Conservation (phyloP, 192 early-diverging fungal species). For the Gonapodya prolifera region DNA sequence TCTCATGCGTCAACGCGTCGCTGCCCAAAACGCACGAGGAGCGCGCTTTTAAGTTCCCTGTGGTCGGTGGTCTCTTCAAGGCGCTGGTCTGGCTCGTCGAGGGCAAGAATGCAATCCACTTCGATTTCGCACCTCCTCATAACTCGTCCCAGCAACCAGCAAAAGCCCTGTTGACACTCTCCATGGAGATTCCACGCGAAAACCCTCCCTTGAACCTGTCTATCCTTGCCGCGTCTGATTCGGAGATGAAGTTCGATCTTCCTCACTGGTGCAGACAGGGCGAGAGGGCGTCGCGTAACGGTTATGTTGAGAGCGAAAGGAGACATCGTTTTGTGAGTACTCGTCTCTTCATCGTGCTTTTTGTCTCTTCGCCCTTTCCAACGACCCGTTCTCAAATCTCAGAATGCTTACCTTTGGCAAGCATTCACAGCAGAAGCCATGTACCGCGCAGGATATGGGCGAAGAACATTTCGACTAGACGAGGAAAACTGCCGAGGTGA, state of each 20-base stretch:
- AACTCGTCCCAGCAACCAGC: background rate
- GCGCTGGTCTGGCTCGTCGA: background rate
- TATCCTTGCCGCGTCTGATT: conserved; percentile 43
- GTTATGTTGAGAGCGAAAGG: conserved; percentile 27
- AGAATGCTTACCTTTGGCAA: conserved; percentile 57
- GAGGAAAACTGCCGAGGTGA: conserved; percentile 15
- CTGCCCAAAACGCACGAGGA: background rate
- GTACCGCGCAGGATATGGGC: conserved; percentile 52
- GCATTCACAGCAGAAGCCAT: conserved; percentile 59
- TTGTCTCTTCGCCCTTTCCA: background rate
- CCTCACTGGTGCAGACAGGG: conserved; percentile 23
- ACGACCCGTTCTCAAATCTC: conserved; percentile 29
- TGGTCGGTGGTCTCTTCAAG: background rate
- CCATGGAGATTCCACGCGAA: background rate
- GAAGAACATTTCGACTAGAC: conserved; percentile 52
- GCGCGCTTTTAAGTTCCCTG: background rate
- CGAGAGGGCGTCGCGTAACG: conserved; percentile 22
- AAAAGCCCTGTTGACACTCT: background rate
- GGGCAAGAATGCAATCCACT: background rate
- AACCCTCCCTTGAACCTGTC: conserved; percentile 44
- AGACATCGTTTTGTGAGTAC: background rate
- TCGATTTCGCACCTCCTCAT: background rate
- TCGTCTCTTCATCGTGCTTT: background rate
- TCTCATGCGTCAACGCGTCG: background rate
- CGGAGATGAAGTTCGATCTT: conserved; percentile 39